Conservation (phyloP, 345 rosid species). For the Populus simonii region DNA sequence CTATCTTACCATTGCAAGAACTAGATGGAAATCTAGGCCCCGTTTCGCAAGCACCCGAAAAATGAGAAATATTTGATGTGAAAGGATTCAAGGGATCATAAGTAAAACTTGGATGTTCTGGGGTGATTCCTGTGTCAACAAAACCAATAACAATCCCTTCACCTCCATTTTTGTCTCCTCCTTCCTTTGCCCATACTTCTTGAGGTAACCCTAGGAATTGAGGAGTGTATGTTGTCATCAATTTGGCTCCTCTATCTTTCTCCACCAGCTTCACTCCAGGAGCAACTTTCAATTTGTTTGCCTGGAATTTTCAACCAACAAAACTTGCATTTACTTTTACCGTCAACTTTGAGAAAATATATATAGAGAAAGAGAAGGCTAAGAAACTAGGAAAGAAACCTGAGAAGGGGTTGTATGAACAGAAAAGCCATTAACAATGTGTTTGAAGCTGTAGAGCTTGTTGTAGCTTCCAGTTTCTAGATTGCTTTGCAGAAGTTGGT, state of each 20-base stretch:
- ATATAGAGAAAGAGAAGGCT: not conserved
- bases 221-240: conserved; percentile 85
- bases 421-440: conserved; percentile 73
- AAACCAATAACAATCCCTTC: conserved; percentile 73
- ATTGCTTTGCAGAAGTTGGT: conserved; percentile 50
- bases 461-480: conserved; percentile 61
- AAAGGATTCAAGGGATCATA: conserved; percentile 36
- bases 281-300: conserved; percentile 46
- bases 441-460: conserved; percentile 80
- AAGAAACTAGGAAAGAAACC: conserved; percentile 32
- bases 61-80: conserved; percentile 44
- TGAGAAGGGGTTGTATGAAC: conserved; percentile 66
- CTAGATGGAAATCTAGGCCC: conserved; percentile 56
- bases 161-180: conserved; percentile 49
- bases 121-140: conserved; percentile 78
- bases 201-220: conserved; percentile 59
- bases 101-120: conserved; percentile 70
- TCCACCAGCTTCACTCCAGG: conserved; percentile 63
- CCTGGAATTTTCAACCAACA: conserved; percentile 32
- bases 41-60: conserved; percentile 65
- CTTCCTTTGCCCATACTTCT: conserved; percentile 48
- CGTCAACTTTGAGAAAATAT: not conserved
- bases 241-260: conserved; percentile 73
- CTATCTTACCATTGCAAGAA: conserved; percentile 79
- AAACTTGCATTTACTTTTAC: not conserved